Base-by-base conservation (phyloP, 2,329 filamentous ascomycete genomes). In the Fusarium buxicola region DNA sequence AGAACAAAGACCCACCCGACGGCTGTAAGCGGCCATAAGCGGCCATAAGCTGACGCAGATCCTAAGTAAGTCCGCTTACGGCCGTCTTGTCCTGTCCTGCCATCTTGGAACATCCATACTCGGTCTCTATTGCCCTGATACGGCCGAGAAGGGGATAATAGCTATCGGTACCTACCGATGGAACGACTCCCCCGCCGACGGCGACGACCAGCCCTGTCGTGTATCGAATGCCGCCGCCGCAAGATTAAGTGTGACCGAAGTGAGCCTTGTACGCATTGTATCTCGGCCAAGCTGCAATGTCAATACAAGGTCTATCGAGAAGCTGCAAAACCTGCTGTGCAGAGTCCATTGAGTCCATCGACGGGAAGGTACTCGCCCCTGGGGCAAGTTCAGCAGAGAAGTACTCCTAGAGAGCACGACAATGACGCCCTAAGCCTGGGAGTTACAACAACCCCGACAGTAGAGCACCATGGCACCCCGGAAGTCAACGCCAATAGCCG, bases 191-290 rank as follows among this genome's bases (percentile, higher is more conserved):
- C 21, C 21, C 21, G 21, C 4, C 21, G 21, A 21, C 21, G 21
- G 21, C 21, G 21, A 21, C 21, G 21, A 4, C 21, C 21, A 21
- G 21, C 21, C 21, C 21, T 21, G 21, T 21, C 21, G 21, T 21
- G 21, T 21, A 6, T 21, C 21, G 21, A 21, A 21, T 21, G 21
- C 6, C 21, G 21, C 21, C 21, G 21, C 21, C 21, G 21, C 21
- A 21, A 21, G 21, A 21, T 21, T 6, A 21, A 21, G 21, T 50
- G 47, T 4, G 47, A 50, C 47, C 18, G 47, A 41, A 31, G n/a
- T 11, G 35, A 50, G 11, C 47, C 47, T 8, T 50, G 47, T 25
- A 28, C 16, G n/a, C 47, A 50, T 27, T 50, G 47, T 11, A 11
- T 34, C 27, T 24, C 36, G 4, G 47, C 47, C 35, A 50, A 41